Evolutionary conservation across 768 basidiomycete species (phyloP).

Genomic region (Kwoniella botswanensis): DNA sequence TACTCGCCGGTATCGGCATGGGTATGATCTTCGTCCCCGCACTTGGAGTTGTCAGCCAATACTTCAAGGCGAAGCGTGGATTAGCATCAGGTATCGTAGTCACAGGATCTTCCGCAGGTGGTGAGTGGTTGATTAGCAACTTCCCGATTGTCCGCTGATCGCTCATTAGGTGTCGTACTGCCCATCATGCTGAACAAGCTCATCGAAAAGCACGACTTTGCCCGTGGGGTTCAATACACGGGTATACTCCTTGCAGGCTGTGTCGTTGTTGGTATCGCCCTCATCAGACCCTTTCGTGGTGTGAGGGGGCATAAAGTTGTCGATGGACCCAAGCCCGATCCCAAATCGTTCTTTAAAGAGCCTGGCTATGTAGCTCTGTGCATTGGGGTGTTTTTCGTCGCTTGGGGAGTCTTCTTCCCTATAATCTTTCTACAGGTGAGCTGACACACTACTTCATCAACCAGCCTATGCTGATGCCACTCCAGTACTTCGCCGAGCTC

Average conservation of each 20-base stretch:
- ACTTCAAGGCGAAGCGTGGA: constrained; percentile 60
- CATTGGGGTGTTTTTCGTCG: constrained; percentile 17
- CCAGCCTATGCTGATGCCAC: neutral
- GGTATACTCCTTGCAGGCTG: constrained; percentile 7
- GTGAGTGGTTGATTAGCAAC: constrained; percentile 2
- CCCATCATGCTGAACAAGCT: constrained; percentile 56
- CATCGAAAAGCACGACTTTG: constrained; percentile 13
- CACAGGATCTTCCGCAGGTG: constrained; percentile 57
- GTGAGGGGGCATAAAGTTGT: neutral
- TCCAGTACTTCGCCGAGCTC: constrained; percentile 18
- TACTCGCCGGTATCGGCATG: constrained; percentile 60
- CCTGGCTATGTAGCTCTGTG: constrained; percentile 3
- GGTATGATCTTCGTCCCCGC: constrained; percentile 65
- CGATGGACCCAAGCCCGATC: constrained; percentile 9
- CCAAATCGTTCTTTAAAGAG: constrained; percentile 19
- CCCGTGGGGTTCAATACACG: constrained; percentile 13
- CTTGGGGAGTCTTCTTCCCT: constrained; percentile 26
- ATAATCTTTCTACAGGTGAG: constrained; percentile 26
- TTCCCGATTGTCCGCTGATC: neutral
- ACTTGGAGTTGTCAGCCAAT: constrained; percentile 61
- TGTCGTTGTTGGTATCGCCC: constrained; percentile 5
- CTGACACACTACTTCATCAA: neutral
- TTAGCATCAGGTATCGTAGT: constrained; percentile 61
- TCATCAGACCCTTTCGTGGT: constrained; percentile 16
- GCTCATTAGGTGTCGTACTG: constrained; percentile 36